Evolutionary conservation across 2,329 filamentous ascomycete genomes (phyloP), one percentile per base, ranked within the genome.

Genomic region (Diaporthe humulicola): DNA sequence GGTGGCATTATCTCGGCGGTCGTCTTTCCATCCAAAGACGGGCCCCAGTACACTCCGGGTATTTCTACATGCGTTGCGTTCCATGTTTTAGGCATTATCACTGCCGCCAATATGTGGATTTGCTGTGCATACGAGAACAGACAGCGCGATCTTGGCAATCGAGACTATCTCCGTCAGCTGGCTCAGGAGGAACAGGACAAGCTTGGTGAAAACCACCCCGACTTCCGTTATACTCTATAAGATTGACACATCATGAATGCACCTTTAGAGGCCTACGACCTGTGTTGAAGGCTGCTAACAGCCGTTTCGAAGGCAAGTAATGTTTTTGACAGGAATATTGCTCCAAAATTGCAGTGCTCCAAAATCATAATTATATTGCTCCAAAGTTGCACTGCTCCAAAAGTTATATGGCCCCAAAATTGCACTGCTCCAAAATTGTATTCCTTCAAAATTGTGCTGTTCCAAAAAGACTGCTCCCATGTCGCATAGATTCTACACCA

Each of bases 1-100:
- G 82, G 79, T 22, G 81, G 81, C 10, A 78, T 80, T 48, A 77
- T 80, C 58, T 75, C 57, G 5, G 57, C 33, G 15, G 57, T 60
- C 33, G 57, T 60, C 57, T 60, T 60, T 12, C 57, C 57, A 3
- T 40, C n/a, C 22, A 60, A 60, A 12, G 33, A 60, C 22, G 57
- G 36, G 22, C 57, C 57, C 12, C 33, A 25, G 7, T 60, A 60
- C 33, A 33, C 25, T 40, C 57, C 22, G 12, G 57, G 56, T 25
- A 60, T 38, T 60, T 60, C 57, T 10, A 60, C 57, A 15, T 60
- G 33, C 33, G 40, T 60, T 40, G 33, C 33, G 9, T 58, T 58
- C 19, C 56, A 38, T 15, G 33, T 38, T 9, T 40, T 60, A n/a
- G 57, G 33, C 2, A 60, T 60, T n/a, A 0, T 60, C 25, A 12